These are phyloP conservation scores for Pichia californica DNA, from an alignment of 805 yeast species.

Conservation along the genomic window DNA sequence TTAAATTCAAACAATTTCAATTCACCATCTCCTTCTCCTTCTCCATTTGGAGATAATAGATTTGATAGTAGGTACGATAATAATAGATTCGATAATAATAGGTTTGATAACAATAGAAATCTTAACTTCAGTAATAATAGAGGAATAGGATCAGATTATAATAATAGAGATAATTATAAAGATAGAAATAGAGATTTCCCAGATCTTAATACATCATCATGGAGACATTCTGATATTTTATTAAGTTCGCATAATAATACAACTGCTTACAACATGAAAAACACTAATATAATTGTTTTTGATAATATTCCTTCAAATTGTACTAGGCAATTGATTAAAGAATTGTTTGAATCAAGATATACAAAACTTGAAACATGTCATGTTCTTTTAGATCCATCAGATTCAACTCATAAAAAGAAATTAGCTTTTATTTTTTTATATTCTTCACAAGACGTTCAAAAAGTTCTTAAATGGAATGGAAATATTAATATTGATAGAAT, in stretches of 20 bases:
- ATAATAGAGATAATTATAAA: too few relatives aligned
- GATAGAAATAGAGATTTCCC: too few relatives aligned
- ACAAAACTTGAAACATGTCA: constrained; percentile 54
- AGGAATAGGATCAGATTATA: too few relatives aligned
- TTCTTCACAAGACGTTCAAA: constrained; percentile 45
- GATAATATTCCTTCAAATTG: constrained; percentile 52
- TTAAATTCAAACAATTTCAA: constrained; percentile 34
- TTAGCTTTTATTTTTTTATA: constrained; percentile 58
- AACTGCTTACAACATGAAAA: not conserved
- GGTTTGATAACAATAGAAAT: not conserved
- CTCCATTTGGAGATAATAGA: constrained; percentile 8
- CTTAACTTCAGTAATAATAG: too few relatives aligned
- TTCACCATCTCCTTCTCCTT: constrained; percentile 5
- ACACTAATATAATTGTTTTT: constrained; percentile 24
- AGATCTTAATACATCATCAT: too few relatives aligned
- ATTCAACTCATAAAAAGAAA: constrained; percentile 35
- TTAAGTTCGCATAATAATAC: not conserved
- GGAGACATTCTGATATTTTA: too few relatives aligned
- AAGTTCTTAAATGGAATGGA: constrained; percentile 59
- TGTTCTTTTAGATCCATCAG: constrained; percentile 36
- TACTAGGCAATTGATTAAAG: constrained; percentile 45
- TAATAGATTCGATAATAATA: not conserved
- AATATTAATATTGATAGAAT: constrained; percentile 32
- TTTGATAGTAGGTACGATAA: too few relatives aligned
- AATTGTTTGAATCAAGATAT: constrained; percentile 57